Conservation (phyloP, 108 stramenopile species). For the Ochromonas danica region DNA sequence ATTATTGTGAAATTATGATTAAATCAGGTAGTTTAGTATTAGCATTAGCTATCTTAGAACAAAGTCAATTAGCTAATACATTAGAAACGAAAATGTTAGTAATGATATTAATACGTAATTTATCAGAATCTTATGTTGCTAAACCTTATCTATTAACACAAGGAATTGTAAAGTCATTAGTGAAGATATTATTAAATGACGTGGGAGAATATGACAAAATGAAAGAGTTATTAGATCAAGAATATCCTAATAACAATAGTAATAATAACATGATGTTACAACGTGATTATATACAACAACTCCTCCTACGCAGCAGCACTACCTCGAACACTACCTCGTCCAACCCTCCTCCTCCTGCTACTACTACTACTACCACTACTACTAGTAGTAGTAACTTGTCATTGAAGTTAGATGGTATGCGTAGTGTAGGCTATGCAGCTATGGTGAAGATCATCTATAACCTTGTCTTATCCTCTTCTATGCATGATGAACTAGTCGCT, state of each 20-base stretch:
- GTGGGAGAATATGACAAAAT: too few species aligned
- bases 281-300: too few species aligned
- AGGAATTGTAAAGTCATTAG: neutral
- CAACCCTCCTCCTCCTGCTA: too few species aligned
- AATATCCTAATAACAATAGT: too few species aligned
- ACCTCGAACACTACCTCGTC: too few species aligned
- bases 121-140: neutral
- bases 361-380: too few species aligned
- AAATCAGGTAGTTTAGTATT: neutral
- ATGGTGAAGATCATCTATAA: constrained; percentile 6
- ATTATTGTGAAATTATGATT: too few species aligned
- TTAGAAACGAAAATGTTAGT: neutral
- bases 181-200: neutral
- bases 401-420: neutral
- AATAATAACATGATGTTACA: too few species aligned
- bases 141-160: neutral
- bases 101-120: neutral
- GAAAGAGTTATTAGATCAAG: too few species aligned
- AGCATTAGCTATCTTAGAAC: neutral
- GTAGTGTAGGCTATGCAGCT: neutral
- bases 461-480: neutral
- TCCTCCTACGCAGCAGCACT: too few species aligned
- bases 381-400: too few species aligned
- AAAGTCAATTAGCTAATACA: neutral
- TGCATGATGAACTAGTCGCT: constrained; percentile 1